phyloP scores from a whole-genome alignment of 129 eudicot species.

The Mikania micrantha region DNA sequence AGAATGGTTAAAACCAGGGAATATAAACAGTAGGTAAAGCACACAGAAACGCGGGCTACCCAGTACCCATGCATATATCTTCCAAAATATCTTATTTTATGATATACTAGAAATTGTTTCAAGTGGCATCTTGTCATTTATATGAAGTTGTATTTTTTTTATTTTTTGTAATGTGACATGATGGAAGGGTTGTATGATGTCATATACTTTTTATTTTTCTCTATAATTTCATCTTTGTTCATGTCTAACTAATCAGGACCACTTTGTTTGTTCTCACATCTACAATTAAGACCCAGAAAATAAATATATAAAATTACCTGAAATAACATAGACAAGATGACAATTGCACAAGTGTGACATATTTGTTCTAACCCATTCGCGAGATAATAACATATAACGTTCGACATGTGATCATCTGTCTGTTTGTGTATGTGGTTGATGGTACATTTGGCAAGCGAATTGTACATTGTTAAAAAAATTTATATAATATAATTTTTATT shows the following conservation, averaged over 20 bases:
- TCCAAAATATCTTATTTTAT: too few relatives aligned
- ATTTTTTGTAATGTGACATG: background rate
- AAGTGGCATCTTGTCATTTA: background rate
- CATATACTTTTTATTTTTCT: background rate
- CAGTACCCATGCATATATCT: too few relatives aligned
- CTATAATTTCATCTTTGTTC: background rate
- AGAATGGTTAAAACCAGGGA: too few relatives aligned
- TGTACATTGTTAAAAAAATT: background rate
- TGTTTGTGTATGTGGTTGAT: background rate
- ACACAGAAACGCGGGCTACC: too few relatives aligned
- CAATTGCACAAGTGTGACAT: slow-evolving; percentile 4
- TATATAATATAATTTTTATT: too few relatives aligned
- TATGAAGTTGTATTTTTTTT: background rate
- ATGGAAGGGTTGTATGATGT: background rate
- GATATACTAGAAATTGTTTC: background rate
- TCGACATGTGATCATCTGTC: background rate
- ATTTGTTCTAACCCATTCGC: background rate
- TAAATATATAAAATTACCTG: background rate
- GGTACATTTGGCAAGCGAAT: background rate
- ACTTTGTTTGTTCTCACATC: slow-evolving; percentile 4
- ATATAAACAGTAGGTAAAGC: too few relatives aligned
- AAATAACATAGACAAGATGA: background rate
- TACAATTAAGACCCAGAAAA: background rate
- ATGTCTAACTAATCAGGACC: background rate
- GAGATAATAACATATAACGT: background rate